phyloP scores from a whole-genome alignment of 371 early-diverging fungal species.

The Synchytrium microbalum region DNA sequence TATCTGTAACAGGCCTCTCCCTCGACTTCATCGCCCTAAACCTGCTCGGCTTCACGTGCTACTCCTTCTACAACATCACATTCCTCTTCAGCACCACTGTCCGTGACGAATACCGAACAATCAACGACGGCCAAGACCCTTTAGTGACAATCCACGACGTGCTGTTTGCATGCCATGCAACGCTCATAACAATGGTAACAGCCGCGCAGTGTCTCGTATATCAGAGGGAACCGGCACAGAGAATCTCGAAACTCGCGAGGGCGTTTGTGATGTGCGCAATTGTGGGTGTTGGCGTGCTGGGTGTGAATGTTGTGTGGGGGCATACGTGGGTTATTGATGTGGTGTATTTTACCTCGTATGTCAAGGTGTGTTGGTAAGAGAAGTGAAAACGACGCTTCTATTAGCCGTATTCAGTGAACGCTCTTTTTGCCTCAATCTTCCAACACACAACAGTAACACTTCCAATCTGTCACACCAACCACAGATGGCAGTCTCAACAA shows the following conservation, averaged over 20 bases:
- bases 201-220: conserved; percentile 67
- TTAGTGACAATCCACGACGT: conserved; percentile 69
- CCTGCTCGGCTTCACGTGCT: conserved; percentile 77
- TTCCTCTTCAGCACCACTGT: conserved; percentile 60
- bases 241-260: conserved; percentile 4
- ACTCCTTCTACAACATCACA: conserved; percentile 59
- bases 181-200: conserved; percentile 51
- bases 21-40: conserved; percentile 86
- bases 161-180: conserved; percentile 78
- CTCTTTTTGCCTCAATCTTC: too few relatives aligned
- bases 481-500: conserved; percentile 52
- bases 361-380: conserved; percentile 58
- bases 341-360: conserved; percentile 65
- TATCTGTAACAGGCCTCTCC: too few relatives aligned
- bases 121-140: conserved; percentile 25
- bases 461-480: background rate
- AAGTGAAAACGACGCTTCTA: too few relatives aligned
- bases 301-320: conserved; percentile 23
- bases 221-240: conserved; percentile 7
- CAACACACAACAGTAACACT: too few relatives aligned
- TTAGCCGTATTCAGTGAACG: too few relatives aligned
- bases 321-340: conserved; percentile 49
- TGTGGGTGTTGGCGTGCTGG: conserved; percentile 34
- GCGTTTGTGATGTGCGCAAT: conserved; percentile 31
- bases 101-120: conserved; percentile 60